Evolutionary conservation across 1,139 yeast species (phyloP).

Genomic region (Nematodospora anomalae): DNA sequence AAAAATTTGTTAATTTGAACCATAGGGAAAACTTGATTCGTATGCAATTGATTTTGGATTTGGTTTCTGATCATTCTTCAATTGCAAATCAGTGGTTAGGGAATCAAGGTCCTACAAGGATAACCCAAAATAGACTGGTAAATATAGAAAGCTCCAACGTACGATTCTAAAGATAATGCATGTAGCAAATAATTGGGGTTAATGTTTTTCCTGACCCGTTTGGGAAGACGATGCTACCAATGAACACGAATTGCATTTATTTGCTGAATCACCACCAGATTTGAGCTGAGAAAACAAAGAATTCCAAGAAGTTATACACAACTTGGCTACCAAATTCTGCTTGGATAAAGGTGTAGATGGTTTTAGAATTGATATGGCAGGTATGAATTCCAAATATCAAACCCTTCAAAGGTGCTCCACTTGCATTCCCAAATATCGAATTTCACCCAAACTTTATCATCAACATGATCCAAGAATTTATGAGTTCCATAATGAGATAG

Average conservation of each 20-base stretch:
- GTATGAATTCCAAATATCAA: slow-evolving; percentile 51
- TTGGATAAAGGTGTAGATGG: slow-evolving; percentile 58
- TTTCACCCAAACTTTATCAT: background rate
- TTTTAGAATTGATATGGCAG: slow-evolving; percentile 57
- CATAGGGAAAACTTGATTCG: slow-evolving; percentile 52
- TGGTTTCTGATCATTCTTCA: slow-evolving; percentile 61
- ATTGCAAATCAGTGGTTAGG: slow-evolving; percentile 57
- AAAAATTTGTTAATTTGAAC: slow-evolving; percentile 48
- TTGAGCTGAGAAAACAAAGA: slow-evolving; percentile 60
- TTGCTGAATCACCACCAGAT: slow-evolving; percentile 57
- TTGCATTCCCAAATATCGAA: slow-evolving; percentile 35
- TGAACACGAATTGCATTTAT: slow-evolving; percentile 54
- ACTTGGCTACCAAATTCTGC: slow-evolving; percentile 53
- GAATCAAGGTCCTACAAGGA: slow-evolving; percentile 51
- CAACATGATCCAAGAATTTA: slow-evolving; percentile 55
- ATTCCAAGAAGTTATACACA: slow-evolving; percentile 51
- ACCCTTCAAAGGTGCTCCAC: slow-evolving; percentile 2
- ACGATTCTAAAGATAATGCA: slow-evolving; percentile 47
- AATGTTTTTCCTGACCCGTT: slow-evolving; percentile 54
- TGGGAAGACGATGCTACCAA: slow-evolving; percentile 57
- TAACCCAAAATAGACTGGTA: slow-evolving; percentile 64
- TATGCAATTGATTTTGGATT: too few relatives aligned
- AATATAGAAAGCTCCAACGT: slow-evolving; percentile 53
- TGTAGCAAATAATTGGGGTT: slow-evolving; percentile 56
- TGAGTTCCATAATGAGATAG: slow-evolving; percentile 55